A percentile compares a stretch with the other conserved stretches of the same genome.
These are phyloP conservation scores for Acacia pycnantha DNA, from an alignment of 331 rosid species.

Conservation along the genomic window DNA sequence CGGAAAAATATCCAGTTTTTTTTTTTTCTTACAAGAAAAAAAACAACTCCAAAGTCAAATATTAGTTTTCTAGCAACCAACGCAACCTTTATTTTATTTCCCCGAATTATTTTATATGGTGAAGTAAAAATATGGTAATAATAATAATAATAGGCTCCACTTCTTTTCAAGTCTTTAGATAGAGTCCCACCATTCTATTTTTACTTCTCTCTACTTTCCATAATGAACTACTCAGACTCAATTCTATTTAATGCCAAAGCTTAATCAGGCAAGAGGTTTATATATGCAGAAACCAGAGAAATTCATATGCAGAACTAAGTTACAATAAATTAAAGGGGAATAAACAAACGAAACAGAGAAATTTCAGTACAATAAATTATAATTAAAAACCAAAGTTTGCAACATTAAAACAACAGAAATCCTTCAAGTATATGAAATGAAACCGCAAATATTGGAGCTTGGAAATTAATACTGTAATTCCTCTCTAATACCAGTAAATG, in stretches of 20 bases:
- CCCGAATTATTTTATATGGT: neutral
- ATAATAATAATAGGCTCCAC: neutral
- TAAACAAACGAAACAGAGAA: neutral
- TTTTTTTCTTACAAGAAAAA: neutral
- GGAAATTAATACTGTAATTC: slow-evolving; percentile 28
- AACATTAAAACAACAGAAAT: slow-evolving; percentile 33
- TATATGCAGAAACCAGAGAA: neutral
- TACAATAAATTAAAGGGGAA: slow-evolving; percentile 10
- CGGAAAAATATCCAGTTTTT: neutral
- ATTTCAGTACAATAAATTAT: slow-evolving; percentile 22
- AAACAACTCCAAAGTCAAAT: neutral
- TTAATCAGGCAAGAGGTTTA: neutral
- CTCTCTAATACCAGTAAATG: slow-evolving; percentile 25
- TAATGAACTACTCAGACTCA: neutral
- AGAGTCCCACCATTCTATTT: neutral
- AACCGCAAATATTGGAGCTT: slow-evolving; percentile 31
- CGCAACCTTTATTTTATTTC: too few relatives aligned
- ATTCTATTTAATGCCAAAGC: neutral
- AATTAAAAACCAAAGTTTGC: neutral
- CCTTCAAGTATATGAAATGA: slow-evolving; percentile 26
- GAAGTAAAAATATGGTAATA: neutral
- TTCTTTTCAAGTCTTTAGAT: neutral
- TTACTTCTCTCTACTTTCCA: neutral
- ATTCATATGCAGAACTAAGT: neutral
- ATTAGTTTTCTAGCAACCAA: neutral